Evolutionary conservation across 441 rosid genomes (phyloP).

Genomic region (Erodium trifolium): DNA sequence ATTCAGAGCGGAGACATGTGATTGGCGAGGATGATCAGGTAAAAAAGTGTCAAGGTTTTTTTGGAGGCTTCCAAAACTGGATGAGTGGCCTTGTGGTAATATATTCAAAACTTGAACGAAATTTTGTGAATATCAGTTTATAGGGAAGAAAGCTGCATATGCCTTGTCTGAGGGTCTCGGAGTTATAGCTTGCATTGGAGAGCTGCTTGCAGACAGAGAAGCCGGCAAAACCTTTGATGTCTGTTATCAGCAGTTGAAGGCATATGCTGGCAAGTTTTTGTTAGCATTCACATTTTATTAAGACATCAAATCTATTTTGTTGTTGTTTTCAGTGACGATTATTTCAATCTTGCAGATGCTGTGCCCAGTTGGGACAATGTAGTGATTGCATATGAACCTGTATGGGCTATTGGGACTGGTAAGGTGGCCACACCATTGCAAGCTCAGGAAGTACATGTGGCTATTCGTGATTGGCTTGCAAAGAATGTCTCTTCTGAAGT

Average conservation of each 20-base stretch:
- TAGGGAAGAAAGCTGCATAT: slow-evolving; percentile 91
- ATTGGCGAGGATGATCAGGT: slow-evolving; percentile 94
- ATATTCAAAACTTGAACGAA: slow-evolving; percentile 12
- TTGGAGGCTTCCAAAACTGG: neutral
- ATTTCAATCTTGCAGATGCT: slow-evolving; percentile 41
- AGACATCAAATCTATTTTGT: neutral
- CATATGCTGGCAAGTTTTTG: slow-evolving; percentile 53
- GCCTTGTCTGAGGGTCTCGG: slow-evolving; percentile 80
- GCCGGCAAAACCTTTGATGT: slow-evolving; percentile 89
- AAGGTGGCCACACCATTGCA: slow-evolving; percentile 87
- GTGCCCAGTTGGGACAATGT: slow-evolving; percentile 82
- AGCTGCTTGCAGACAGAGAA: slow-evolving; percentile 80
- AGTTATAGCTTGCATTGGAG: slow-evolving; percentile 90
- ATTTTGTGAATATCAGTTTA: slow-evolving; percentile 44
- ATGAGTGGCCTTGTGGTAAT: neutral
- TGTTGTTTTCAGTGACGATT: neutral
- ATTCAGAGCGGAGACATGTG: slow-evolving; percentile 84
- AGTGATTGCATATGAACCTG: slow-evolving; percentile 94
- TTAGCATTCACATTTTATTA: slow-evolving; percentile 5
- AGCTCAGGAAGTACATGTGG: slow-evolving; percentile 91
- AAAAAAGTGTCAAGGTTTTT: slow-evolving; percentile 11
- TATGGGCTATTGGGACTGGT: slow-evolving; percentile 98
- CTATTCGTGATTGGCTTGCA: slow-evolving; percentile 88
- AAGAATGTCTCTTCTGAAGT: slow-evolving; percentile 75
- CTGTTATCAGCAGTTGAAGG: slow-evolving; percentile 79